phyloP scores from a whole-genome alignment of 1,284 basidiomycete genomes.

The Fistulinella cinereoalba region DNA sequence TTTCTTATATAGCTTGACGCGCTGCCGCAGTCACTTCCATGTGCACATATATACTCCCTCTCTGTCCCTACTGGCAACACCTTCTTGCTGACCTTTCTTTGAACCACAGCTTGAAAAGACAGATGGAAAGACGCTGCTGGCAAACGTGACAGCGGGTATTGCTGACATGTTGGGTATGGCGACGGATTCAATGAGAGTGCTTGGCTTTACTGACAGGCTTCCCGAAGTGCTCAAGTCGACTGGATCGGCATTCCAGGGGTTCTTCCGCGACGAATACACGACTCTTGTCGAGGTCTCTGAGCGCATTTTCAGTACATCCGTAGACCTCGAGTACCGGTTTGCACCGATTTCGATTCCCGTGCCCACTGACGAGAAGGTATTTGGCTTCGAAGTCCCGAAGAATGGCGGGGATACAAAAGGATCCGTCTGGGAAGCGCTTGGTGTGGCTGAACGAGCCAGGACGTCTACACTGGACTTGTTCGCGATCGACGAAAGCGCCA shows the following conservation, averaged over 20 bases:
- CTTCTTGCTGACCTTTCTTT: neutral
- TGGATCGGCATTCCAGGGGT: slow-evolving; percentile 84
- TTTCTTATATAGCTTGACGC: slow-evolving; percentile 6
- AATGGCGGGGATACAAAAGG: slow-evolving; percentile 41
- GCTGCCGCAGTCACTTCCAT: neutral
- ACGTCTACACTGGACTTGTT: slow-evolving; percentile 78
- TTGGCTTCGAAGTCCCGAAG: slow-evolving; percentile 49
- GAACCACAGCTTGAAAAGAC: slow-evolving; percentile 55
- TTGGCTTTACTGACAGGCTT: neutral
- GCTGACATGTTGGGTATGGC: slow-evolving; percentile 73
- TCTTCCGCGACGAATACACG: slow-evolving; percentile 85
- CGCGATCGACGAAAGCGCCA: slow-evolving; percentile 84
- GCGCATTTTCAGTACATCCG: slow-evolving; percentile 84
- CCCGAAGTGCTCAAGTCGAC: slow-evolving; percentile 81
- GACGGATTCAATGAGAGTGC: too few species aligned
- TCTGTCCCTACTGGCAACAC: neutral
- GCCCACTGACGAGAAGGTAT: slow-evolving; percentile 47
- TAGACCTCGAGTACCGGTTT: slow-evolving; percentile 73
- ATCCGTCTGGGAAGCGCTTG: slow-evolving; percentile 58
- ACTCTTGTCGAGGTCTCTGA: slow-evolving; percentile 81
- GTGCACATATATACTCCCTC: neutral
- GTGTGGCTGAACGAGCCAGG: slow-evolving; percentile 58
- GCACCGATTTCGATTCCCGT: slow-evolving; percentile 45
- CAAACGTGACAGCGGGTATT: slow-evolving; percentile 66
- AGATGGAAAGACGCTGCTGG: slow-evolving; percentile 56